Conservation (phyloP, 208 protist species). For the Angomonas ambiguus region DNA sequence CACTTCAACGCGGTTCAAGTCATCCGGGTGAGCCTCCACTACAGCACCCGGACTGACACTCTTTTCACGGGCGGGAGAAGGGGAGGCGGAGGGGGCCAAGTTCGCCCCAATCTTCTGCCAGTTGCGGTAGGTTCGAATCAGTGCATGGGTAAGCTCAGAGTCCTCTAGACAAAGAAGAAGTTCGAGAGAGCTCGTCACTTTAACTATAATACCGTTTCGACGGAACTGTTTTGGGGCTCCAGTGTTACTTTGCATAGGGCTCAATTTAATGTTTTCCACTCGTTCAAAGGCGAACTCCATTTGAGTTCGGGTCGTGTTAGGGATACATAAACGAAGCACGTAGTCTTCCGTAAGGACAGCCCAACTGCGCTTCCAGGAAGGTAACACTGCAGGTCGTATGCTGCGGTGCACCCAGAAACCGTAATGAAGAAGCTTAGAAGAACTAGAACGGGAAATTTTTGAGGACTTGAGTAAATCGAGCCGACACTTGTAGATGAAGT, state of each 20-base stretch:
- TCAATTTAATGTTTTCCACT: slow-evolving; percentile 21
- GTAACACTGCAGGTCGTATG: slow-evolving; percentile 34
- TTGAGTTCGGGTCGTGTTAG: slow-evolving; percentile 16
- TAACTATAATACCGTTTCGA: slow-evolving; percentile 42
- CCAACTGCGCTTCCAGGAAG: slow-evolving; percentile 56
- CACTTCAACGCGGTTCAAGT: not conserved
- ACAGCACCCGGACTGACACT: not conserved
- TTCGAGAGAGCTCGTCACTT: slow-evolving; percentile 35
- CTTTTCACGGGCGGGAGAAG: not conserved
- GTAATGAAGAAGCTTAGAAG: slow-evolving; percentile 13
- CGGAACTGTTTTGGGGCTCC: slow-evolving; percentile 29
- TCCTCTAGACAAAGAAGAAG: slow-evolving; percentile 45
- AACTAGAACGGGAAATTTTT: not conserved
- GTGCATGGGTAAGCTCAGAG: slow-evolving; percentile 19
- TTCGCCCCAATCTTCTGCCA: slow-evolving; percentile 11
- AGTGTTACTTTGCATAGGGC: slow-evolving; percentile 5
- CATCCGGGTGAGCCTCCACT: not conserved
- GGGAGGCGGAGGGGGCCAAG: slow-evolving; percentile 6
- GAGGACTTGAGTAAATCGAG: not conserved
- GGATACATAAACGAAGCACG: slow-evolving; percentile 21
- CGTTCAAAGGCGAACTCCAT: slow-evolving; percentile 19
- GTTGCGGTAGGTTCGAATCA: slow-evolving; percentile 26
- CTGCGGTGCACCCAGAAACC: slow-evolving; percentile 63
- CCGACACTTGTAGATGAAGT: slow-evolving; percentile 3
- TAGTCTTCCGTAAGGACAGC: slow-evolving; percentile 16